Percentiles rank a stretch among this genome's conserved stretches.
These are phyloP conservation scores for Symbiodinium natans DNA, from an alignment of 73 alveolate genomes.

Conservation along the genomic window DNA sequence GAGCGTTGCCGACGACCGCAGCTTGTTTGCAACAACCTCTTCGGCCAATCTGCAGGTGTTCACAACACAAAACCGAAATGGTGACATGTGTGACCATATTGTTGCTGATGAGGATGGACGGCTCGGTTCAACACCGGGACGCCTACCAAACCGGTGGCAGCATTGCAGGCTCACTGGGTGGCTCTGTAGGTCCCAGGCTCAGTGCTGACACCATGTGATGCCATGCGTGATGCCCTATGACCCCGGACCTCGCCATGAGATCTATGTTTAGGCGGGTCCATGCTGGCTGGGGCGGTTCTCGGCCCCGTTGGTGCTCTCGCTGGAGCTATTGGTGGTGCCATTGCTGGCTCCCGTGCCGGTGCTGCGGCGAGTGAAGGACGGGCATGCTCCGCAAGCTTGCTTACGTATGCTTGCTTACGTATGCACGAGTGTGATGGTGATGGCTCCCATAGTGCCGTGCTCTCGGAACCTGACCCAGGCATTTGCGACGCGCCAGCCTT, in stretches of 20 bases:
- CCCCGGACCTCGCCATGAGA: too few species aligned
- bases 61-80: too few species aligned
- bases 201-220: neutral
- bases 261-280: slow-evolving; percentile 62
- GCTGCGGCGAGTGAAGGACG: slow-evolving; percentile 80
- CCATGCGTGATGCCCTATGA: too few species aligned
- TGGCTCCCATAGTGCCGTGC: too few species aligned
- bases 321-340: slow-evolving; percentile 80
- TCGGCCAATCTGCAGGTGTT: neutral
- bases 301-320: slow-evolving; percentile 91
- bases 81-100: too few species aligned
- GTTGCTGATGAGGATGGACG: slow-evolving; percentile 76
- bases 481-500: slow-evolving; percentile 38
- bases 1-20: slow-evolving; percentile 90
- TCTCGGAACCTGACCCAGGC: neutral
- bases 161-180: slow-evolving; percentile 83
- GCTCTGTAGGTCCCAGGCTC: slow-evolving; percentile 50
- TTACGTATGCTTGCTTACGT: neutral
- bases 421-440: neutral
- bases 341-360: slow-evolving; percentile 90
- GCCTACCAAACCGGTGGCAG: slow-evolving; percentile 93
- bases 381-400: neutral
- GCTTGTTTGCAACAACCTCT: neutral
- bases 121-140: slow-evolving; percentile 59
- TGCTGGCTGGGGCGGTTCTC: slow-evolving; percentile 89